These are phyloP conservation scores for Beauveria australis DNA, from an alignment of 2,329 filamentous ascomycete genomes.

Conservation along the genomic window DNA sequence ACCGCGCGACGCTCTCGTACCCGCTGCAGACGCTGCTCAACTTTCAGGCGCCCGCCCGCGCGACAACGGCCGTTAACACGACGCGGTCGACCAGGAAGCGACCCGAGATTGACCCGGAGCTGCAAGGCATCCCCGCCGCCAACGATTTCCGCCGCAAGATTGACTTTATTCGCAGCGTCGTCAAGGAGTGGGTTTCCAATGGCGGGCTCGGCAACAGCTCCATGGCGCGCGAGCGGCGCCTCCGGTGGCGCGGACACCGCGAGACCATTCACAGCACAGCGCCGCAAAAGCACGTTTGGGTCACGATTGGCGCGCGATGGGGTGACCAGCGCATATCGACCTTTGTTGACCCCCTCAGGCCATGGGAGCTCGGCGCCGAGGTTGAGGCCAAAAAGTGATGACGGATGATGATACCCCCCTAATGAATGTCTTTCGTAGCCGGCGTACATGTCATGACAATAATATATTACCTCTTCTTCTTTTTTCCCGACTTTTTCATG, in stretches of 20 bases:
- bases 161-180: slow-evolving; percentile 59
- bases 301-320: slow-evolving; percentile 56
- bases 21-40: slow-evolving; percentile 67
- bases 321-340: slow-evolving; percentile 49
- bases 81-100: slow-evolving; percentile 41
- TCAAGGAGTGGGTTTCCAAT: slow-evolving; percentile 63
- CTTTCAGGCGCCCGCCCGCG: slow-evolving; percentile 39
- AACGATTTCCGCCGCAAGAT: slow-evolving; percentile 70
- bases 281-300: slow-evolving; percentile 59
- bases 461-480: slow-evolving; percentile 15
- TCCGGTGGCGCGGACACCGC: slow-evolving; percentile 51
- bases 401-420: slow-evolving; percentile 2
- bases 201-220: slow-evolving; percentile 62
- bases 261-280: slow-evolving; percentile 43
- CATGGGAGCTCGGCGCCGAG: slow-evolving; percentile 46
- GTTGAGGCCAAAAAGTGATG: slow-evolving; percentile 32
- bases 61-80: slow-evolving; percentile 21
- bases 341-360: slow-evolving; percentile 46
- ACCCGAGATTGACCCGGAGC: slow-evolving; percentile 51
- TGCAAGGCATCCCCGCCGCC: slow-evolving; percentile 58
- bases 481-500: background rate
- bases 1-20: slow-evolving; percentile 63
- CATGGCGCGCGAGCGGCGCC: slow-evolving; percentile 44
- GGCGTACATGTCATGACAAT: slow-evolving; percentile 7
- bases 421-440: slow-evolving; percentile 4